Evolutionary conservation across 2,329 filamentous ascomycete genomes (phyloP).

Genomic region (Cordyceps javanica): DNA sequence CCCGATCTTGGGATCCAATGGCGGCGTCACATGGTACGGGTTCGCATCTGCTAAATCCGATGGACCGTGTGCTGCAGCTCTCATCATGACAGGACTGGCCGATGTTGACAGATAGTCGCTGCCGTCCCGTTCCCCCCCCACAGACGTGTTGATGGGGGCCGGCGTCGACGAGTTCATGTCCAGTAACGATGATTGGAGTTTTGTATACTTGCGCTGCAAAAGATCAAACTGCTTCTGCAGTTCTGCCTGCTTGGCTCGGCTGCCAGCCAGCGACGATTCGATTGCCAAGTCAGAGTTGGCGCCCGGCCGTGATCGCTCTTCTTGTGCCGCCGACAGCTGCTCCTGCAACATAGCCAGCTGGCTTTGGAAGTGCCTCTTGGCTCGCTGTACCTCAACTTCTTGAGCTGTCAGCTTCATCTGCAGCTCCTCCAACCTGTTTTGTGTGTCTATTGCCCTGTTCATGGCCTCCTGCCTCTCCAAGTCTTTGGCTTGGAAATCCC

Average conservation of each 20-base stretch:
- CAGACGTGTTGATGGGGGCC: slow-evolving; percentile 17
- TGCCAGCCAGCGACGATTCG: slow-evolving; percentile 43
- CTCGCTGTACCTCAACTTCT: slow-evolving; percentile 40
- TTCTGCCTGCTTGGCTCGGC: slow-evolving; percentile 46
- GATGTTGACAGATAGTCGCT: slow-evolving; percentile 31
- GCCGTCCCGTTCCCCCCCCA: slow-evolving; percentile 21
- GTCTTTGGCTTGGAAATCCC: slow-evolving; percentile 59
- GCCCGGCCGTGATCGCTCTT: slow-evolving; percentile 21
- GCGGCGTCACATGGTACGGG: slow-evolving; percentile 37
- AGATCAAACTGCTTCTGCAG: slow-evolving; percentile 46
- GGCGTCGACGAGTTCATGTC: slow-evolving; percentile 36
- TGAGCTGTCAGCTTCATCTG: slow-evolving; percentile 49
- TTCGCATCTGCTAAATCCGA: slow-evolving; percentile 36
- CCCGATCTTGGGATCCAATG: slow-evolving; percentile 30
- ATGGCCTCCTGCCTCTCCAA: slow-evolving; percentile 51
- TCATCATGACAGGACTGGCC: slow-evolving; percentile 32
- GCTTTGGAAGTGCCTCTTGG: slow-evolving; percentile 37
- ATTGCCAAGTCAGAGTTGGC: slow-evolving; percentile 31
- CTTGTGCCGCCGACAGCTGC: slow-evolving; percentile 35
- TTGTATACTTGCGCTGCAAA: slow-evolving; percentile 46
- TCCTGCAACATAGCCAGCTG: slow-evolving; percentile 43
- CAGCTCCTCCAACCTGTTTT: slow-evolving; percentile 53
- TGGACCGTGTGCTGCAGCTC: slow-evolving; percentile 32
- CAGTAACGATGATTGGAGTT: slow-evolving; percentile 43
- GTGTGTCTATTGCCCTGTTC: slow-evolving; percentile 51